Base-by-base conservation (phyloP, 345 rosid genomes). In the Camelina laxa region DNA sequence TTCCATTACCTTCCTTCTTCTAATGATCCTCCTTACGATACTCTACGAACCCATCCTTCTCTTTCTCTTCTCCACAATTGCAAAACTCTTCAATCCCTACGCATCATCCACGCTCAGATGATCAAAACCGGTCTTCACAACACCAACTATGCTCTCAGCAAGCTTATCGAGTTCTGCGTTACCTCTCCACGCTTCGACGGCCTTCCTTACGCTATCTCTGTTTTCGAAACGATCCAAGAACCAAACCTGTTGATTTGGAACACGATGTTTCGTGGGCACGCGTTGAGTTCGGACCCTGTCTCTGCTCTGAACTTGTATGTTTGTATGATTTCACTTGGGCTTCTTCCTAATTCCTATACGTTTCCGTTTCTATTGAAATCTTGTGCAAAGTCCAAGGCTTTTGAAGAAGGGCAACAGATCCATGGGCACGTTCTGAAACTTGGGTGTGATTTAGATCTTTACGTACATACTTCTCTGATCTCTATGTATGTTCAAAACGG, bases 101-200 rank as follows among this genome's bases (percentile, higher is more conserved):
- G 74, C 60, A 85, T 84, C 74, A 79, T 80, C 74, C 96, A 89
- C 82, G 78, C 85, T 75, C 89, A 82, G 12, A 58, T 88, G 54
- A 69, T 91, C 83, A 89, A 81, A 62, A 84, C 87, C 0, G 96
- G 96, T 20, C 93, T 88, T 83, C 91, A 89, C 84, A 83, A 82
- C 67, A 81, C 88, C 86, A 89, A 85, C 33, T 89, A 83, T 68
- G 87, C 87, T 17, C 89, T 88, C 17, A 85, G 88, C 81, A 91
- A 88, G 83, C 89, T 88, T 75, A 53, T 89, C 38, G 84, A 88
- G 61, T 80, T 86, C 59, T 87, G 87, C 72, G 84, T 90, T 5
- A 31, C 81, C 47, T 86, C 97, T 0, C 91, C 88, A 9, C 78
- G 33, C n/a, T 88, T 90, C 3, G 85, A 89, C 12, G 69, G 56